Conservation (phyloP, 225 moss, liverwort and hornwort genomes). For the Rhytidiadelphus loreus region DNA sequence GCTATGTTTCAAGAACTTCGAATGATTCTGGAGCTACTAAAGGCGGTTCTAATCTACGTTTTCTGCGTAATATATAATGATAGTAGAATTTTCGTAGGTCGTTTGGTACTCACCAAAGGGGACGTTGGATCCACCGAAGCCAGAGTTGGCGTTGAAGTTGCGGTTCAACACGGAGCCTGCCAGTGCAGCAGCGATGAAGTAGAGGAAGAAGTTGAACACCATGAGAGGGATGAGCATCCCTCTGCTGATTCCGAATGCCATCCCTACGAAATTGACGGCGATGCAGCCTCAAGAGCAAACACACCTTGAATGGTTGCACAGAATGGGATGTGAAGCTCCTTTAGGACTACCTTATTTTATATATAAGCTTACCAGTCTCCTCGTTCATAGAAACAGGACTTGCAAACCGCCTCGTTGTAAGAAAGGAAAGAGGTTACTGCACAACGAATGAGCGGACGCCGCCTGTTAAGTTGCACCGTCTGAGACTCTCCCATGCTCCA, state of each 20-base stretch:
- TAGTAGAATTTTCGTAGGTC: neutral
- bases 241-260: constrained; percentile 31
- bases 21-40: neutral
- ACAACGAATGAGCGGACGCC: neutral
- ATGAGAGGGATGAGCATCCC: constrained; percentile 22
- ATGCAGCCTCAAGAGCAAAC: neutral
- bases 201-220: constrained; percentile 29
- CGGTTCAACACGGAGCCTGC: constrained; percentile 21
- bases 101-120: neutral
- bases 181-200: constrained; percentile 15
- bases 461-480: neutral
- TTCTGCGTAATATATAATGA: neutral
- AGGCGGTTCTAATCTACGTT: no score
- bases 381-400: neutral
- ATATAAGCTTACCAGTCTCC: neutral
- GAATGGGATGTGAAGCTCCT: neutral
- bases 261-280: neutral
- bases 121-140: neutral
- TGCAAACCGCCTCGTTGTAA: neutral
- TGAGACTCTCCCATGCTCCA: neutral
- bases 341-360: neutral
- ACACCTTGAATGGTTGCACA: neutral
- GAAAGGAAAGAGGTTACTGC: neutral
- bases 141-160: neutral
- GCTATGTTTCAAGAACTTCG: neutral